Evolutionary conservation across 2,329 filamentous ascomycete species (phyloP).

Genomic region (Fusarium sulawesiense): DNA sequence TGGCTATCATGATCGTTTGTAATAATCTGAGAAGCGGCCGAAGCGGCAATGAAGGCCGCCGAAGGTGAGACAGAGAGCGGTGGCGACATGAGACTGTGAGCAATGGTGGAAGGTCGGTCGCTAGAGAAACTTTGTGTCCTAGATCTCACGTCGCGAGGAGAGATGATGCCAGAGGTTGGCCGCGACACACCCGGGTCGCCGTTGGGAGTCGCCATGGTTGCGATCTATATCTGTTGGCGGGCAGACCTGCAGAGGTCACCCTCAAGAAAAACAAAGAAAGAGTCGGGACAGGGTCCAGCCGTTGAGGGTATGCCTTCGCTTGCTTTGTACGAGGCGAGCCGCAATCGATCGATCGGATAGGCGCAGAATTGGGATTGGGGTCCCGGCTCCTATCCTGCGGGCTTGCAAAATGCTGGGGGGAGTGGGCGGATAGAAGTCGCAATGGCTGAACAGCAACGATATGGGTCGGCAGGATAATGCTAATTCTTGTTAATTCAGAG

Average conservation of each 20-base stretch:
- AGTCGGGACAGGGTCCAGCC: slow-evolving; percentile 30
- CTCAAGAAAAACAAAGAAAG: slow-evolving; percentile 6
- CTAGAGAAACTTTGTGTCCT: slow-evolving; percentile 75
- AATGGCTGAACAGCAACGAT: slow-evolving; percentile 29
- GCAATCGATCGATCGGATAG: slow-evolving; percentile 27
- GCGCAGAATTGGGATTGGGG: slow-evolving; percentile 32
- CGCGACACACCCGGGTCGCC: slow-evolving; percentile 48
- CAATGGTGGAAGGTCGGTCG: slow-evolving; percentile 73
- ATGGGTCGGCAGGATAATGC: slow-evolving; percentile 28
- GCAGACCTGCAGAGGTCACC: slow-evolving; percentile 41
- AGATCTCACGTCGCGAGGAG: slow-evolving; percentile 55
- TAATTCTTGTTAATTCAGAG: slow-evolving; percentile 42
- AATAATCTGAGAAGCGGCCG: slow-evolving; percentile 91
- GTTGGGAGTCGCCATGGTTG: slow-evolving; percentile 46
- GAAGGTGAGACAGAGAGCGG: slow-evolving; percentile 77
- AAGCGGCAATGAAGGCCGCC: slow-evolving; percentile 87
- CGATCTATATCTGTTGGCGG: slow-evolving; percentile 40
- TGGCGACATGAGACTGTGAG: slow-evolving; percentile 71
- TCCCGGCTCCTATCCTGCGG: slow-evolving; percentile 24
- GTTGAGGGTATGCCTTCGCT: slow-evolving; percentile 31
- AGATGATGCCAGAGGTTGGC: slow-evolving; percentile 50
- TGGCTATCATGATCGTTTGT: slow-evolving; percentile 87
- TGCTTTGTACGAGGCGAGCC: slow-evolving; percentile 37
- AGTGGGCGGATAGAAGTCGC: slow-evolving; percentile 22
- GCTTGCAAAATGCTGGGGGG: slow-evolving; percentile 23